These are phyloP conservation scores for Circinella umbellata DNA, from an alignment of 371 early-diverging fungal species.

Conservation along the genomic window DNA sequence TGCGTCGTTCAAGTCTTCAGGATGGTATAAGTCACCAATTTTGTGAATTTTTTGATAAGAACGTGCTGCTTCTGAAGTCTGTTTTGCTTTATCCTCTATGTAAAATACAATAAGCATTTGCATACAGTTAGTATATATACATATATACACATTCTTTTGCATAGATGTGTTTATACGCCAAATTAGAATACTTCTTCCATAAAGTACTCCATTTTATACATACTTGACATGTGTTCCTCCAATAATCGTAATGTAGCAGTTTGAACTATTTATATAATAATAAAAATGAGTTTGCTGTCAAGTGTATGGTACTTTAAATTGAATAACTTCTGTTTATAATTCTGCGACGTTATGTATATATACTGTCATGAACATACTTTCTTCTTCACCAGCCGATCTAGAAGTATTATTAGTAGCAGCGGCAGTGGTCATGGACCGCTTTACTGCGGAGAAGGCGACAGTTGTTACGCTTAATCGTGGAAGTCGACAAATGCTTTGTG, in stretches of 20 bases:
- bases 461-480: slow-evolving; percentile 1
- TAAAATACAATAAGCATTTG: background rate
- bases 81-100: slow-evolving; percentile 37
- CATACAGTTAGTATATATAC: no score
- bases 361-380: background rate
- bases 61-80: slow-evolving; percentile 33
- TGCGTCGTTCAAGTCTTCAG: slow-evolving; percentile 57
- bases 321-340: background rate
- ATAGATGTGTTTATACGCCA: no score
- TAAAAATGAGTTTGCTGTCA: background rate
- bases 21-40: slow-evolving; percentile 56
- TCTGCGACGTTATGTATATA: background rate
- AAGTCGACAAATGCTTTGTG: background rate
- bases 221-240: slow-evolving; percentile 6
- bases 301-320: no score
- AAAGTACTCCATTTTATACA: background rate
- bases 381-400: slow-evolving; percentile 1
- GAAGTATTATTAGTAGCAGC: background rate
- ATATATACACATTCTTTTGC: background rate
- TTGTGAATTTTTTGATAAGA: slow-evolving; percentile 45
- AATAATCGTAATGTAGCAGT: slow-evolving; percentile 8
- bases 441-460: background rate
- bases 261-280: background rate
- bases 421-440: background rate
- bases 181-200: no score